Base-by-base conservation (phyloP, 1,139 yeast genomes). In the Saccharomyces hybrid region DNA sequence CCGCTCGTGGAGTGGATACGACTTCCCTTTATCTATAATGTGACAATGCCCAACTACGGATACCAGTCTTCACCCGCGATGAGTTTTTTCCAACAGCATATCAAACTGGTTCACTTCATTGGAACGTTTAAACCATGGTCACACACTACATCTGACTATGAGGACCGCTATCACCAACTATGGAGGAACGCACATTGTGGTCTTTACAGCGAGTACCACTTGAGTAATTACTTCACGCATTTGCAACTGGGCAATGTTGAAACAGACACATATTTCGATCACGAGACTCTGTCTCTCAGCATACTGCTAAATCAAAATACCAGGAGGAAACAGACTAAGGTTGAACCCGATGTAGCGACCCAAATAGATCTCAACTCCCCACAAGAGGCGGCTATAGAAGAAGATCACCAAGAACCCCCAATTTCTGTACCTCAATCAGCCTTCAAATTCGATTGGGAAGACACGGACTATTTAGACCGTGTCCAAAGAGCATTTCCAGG, bases 71-170 rank as follows among this genome's bases (percentile, higher is more conserved):
- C 81, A 41, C 97, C 98, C 0, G 97, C 97, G 0, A 54, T 78
- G 67, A 73, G 74, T 44, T 80, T 82, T 66, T 91, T 86, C 69
- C 69, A 73, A 46, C 62, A 74, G 9, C 72, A 79, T 31, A 79
- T 89, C 51, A 80, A 81, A 56, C 73, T 86, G 34, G 75, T 88
- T 25, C 99, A 93, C 70, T 93, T 84, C 65, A 88, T 90, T 60
- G 98, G 98, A 0, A 73, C 80, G 1, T 62, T 67, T 46, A 91
- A 93, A 70, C 99, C 99, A 0, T 93, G 98, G 98, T 38, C 44
- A 8, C 44, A 13, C 4, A 38, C 4, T 16, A 19, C 44, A 3
- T 2, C 7, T 19, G 23, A 38, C 19, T 19, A 38, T 9, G 25
- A 38, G 1, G 13, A 38, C 13, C 7, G 3, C 13, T 38, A 38